phyloP scores from a whole-genome alignment of 2,329 filamentous ascomycete genomes.

The Aspergillus ruber region DNA sequence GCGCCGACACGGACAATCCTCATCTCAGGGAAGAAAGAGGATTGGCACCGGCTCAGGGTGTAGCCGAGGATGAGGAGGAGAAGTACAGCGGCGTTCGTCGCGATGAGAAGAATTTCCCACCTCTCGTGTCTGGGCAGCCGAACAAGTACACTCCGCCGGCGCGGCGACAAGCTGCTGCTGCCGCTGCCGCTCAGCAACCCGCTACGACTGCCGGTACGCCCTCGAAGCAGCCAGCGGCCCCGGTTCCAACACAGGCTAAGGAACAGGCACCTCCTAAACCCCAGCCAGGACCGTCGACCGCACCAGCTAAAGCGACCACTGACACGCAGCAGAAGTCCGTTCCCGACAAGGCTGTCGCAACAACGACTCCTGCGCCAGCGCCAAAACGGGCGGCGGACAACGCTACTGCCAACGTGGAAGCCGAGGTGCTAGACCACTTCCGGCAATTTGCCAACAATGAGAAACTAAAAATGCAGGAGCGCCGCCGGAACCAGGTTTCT shows the following conservation, averaged over 20 bases:
- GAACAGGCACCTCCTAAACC: conserved; percentile 14
- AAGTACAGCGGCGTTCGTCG: conserved; percentile 93
- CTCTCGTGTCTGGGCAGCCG: conserved; percentile 54
- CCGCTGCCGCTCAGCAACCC: conserved; percentile 41
- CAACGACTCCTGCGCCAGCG: conserved; percentile 38
- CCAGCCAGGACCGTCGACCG: conserved; percentile 16
- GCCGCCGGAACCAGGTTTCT: conserved; percentile 48
- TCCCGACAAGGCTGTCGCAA: conserved; percentile 25
- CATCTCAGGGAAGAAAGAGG: conserved; percentile 89
- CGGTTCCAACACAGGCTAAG: conserved; percentile 24
- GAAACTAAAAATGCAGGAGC: conserved; percentile 55
- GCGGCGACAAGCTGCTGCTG: conserved; percentile 62
- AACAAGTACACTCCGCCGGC: conserved; percentile 89
- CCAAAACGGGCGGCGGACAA: conserved; percentile 43
- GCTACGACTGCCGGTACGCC: conserved; percentile 71
- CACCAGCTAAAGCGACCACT: conserved; percentile 15
- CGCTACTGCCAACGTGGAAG: conserved; percentile 55
- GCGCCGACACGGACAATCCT: conserved; percentile 62
- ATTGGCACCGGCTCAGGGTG: conserved; percentile 56
- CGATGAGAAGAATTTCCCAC: conserved; percentile 54
- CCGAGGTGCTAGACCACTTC: conserved; percentile 57
- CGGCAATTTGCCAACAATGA: conserved; percentile 58
- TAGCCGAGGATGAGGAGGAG: conserved; percentile 78
- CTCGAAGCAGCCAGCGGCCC: conserved; percentile 67
- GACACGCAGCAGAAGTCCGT: conserved; percentile 21